Base-by-base conservation (phyloP, 2,329 filamentous ascomycete species). In the Penicillium aurantiogriseum region DNA sequence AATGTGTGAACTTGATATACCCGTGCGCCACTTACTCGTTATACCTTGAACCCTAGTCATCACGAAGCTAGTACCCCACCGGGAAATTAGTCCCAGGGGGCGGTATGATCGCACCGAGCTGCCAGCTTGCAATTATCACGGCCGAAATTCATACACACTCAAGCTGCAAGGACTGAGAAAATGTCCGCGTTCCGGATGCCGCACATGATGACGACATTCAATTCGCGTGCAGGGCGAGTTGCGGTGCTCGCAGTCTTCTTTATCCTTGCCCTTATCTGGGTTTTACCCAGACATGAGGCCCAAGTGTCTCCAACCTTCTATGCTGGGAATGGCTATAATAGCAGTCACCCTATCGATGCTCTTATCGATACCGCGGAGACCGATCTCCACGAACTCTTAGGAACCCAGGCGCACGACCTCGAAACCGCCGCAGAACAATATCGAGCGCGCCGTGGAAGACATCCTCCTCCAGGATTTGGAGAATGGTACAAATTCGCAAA, bases 401-500 rank as follows among this genome's bases (percentile, higher is more conserved):
- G 19, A 9, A 72, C 73, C 52, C 70, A 78, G 57, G 73, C 74
- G 7, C 63, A 67, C 36, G 69, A 69, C 17, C 57, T 81, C 5
- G 48, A 68, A 13, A 63, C 69, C 46, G 76, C 78, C 1, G 74
- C 79, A 15, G 63, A 69, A 5, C 72, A 74, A 35, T 83, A 83
- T 56, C 70, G 79, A 10, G 45, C 65, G 19, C 70, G 76, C 19
- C 67, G 79, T 56, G 79, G 80, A 1, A 71, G 81, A 35, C 78
- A 81, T 59, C 80, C 81, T 15, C 81, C 81, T 8, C 81, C 81
- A 1, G 71, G 73, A 2, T 83, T 83, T 62, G 78, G 80, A 45
- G 58, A 67, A 38, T 83, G 81, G 81, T 78, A 74, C 60, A 58
- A 72, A 5, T 81, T 74, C 62, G 80, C 81, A 8, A 65, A 71